These are phyloP conservation scores for Neonectria hederae DNA, from an alignment of 2,329 filamentous ascomycete species.

Conservation along the genomic window DNA sequence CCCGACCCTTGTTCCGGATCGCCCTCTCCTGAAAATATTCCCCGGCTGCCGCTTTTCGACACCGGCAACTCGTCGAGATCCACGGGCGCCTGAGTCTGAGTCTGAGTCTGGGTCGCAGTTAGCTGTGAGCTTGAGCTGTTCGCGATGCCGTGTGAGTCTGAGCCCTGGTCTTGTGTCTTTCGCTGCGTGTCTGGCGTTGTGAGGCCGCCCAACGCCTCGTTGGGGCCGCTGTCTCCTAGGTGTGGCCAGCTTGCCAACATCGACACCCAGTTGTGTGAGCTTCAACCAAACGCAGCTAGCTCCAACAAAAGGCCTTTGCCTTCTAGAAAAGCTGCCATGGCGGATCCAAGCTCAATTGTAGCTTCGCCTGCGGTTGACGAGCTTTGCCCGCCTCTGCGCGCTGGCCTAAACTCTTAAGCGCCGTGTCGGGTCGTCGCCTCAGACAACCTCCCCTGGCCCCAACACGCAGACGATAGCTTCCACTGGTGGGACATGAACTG, in stretches of 20 bases:
- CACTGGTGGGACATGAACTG: slow-evolving; percentile 27
- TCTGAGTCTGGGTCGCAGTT: slow-evolving; percentile 28
- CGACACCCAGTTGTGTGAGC: slow-evolving; percentile 15
- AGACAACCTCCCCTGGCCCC: slow-evolving; percentile 10
- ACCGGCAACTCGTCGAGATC: slow-evolving; percentile 26
- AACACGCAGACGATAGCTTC: slow-evolving; percentile 4
- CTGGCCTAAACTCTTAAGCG: slow-evolving; percentile 7
- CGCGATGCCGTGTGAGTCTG: slow-evolving; percentile 53
- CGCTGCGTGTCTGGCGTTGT: slow-evolving; percentile 1
- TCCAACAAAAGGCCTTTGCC: slow-evolving; percentile 13
- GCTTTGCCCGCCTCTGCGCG: slow-evolving; percentile 15
- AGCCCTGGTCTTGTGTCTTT: neutral
- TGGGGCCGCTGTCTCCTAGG: neutral
- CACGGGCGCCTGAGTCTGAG: slow-evolving; percentile 32
- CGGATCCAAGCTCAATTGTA: slow-evolving; percentile 36
- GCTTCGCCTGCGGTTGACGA: slow-evolving; percentile 17
- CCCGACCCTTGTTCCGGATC: slow-evolving; percentile 13
- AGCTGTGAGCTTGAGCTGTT: slow-evolving; percentile 31
- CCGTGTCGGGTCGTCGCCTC: slow-evolving; percentile 17
- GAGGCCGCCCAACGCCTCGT: slow-evolving; percentile 7
- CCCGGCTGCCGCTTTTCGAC: slow-evolving; percentile 30
- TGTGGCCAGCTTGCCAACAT: slow-evolving; percentile 25
- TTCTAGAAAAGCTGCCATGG: slow-evolving; percentile 14
- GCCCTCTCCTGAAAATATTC: slow-evolving; percentile 20
- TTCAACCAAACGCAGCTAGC: slow-evolving; percentile 18